Evolutionary conservation across 805 yeast species (phyloP), one percentile per base, ranked within the genome.

Genomic region (Citeromyces nyonsensis): DNA sequence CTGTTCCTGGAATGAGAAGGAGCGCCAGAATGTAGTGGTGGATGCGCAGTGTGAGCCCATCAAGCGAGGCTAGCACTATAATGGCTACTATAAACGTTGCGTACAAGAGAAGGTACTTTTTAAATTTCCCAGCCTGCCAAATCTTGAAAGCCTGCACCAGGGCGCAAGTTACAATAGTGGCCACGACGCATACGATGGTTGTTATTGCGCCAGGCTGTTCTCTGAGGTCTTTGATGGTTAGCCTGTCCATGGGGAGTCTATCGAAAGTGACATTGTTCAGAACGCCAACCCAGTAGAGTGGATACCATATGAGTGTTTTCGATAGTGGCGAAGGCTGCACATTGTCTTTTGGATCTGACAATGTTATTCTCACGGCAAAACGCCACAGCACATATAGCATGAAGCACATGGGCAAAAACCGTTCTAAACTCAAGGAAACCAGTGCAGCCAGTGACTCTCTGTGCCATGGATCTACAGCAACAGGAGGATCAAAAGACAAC

Each of bases 221-320:
- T 39, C 63, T 69, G 20, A 88, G 56, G 48, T 88, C 97, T 8
- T 59, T 54, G 3, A 71, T 43, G 1, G 88, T 81, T 28, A 88
- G 58, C 35, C 98, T 60, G 48, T 88, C 97, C 8, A 86, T 75
- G 0, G 96, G 95, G 8, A 88, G 54, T 38, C 86, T 58, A 47
- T 85, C 97, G 54, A 88, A 84, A 0, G 94, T 83, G 43, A 82
- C 65, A 52, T 84, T 86, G 50, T 86, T 85, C 44, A 85, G 61
- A 24, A 81, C 63, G 2, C 95, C 95, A 3, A 81, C 44, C 93
- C 94, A 83, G 46, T 79, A 79, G 3, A 77, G 59, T 0, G 86
- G 79, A 39, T 79, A 80, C 91, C 94, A 86, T 20, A 70, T 48
- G 0, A 71, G 26, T 1, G 66, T 43, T 29, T 72, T 51, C 34